These are phyloP conservation scores for Chytridium lagenaria DNA, from an alignment of 371 early-diverging fungal genomes.

Conservation along the genomic window DNA sequence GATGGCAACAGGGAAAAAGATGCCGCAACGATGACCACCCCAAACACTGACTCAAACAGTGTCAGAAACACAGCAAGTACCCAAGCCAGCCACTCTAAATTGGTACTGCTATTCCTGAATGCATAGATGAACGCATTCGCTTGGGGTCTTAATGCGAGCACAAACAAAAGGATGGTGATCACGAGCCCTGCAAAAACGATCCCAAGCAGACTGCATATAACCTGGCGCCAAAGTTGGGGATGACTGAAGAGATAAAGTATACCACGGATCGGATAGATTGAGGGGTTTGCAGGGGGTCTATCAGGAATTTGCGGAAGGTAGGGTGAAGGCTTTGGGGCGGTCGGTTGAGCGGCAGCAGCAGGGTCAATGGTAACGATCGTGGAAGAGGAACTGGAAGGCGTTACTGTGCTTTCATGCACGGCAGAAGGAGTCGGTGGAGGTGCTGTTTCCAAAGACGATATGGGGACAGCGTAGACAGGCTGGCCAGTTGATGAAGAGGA, in stretches of 20 bases:
- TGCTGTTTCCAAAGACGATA: no score
- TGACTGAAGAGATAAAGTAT: constrained; percentile 40
- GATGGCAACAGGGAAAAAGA: constrained; percentile 22
- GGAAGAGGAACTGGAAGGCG: no score
- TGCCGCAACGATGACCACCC: constrained; percentile 24
- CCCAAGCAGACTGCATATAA: constrained; percentile 29
- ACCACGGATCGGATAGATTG: constrained; percentile 40
- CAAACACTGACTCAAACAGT: constrained; percentile 12
- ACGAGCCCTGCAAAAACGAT: constrained; percentile 18
- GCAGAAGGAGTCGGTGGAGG: no score
- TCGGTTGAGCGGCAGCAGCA: no score
- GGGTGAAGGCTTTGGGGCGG: no score
- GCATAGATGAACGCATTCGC: constrained; percentile 21
- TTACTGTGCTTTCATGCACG: no score
- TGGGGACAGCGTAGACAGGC: no score
- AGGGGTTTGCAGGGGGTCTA: not conserved
- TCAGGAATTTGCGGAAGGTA: no score
- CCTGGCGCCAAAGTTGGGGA: constrained; percentile 33
- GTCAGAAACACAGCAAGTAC: constrained; percentile 15
- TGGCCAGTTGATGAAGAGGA: no score
- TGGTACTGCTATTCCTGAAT: constrained; percentile 10
- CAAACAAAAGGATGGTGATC: constrained; percentile 23
- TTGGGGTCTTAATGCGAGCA: constrained; percentile 24
- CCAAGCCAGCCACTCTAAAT: not conserved
- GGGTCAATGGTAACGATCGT: no score